phyloP scores from a whole-genome alignment of 192 early-diverging fungal genomes.

The Backusella westeae region DNA sequence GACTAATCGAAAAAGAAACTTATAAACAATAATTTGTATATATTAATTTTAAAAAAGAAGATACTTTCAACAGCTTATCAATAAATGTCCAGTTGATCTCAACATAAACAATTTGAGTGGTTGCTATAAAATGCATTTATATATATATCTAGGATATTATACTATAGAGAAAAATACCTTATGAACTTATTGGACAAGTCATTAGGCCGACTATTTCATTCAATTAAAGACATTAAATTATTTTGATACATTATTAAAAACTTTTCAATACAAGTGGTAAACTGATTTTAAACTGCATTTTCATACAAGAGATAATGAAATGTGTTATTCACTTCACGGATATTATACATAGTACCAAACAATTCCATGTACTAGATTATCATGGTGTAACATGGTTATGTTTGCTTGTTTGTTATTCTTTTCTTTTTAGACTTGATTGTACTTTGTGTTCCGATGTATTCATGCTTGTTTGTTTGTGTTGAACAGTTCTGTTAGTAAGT shows the following conservation, averaged over 20 bases:
- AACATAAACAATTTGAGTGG: neutral
- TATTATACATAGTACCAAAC: neutral
- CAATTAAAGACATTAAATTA: neutral
- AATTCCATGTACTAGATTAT: neutral
- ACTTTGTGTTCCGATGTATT: neutral
- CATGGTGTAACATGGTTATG: neutral
- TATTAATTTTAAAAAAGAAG: neutral
- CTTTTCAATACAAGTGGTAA: neutral
- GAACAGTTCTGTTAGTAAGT: neutral
- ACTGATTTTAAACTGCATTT: too few species aligned
- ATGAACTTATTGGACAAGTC: neutral
- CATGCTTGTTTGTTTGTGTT: neutral
- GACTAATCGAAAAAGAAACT: neutral
- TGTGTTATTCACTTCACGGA: neutral
- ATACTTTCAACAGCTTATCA: neutral
- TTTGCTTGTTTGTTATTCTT: neutral
- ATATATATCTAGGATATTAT: neutral
- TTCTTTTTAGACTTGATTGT: slow-evolving; percentile 1
- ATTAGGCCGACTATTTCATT: neutral
- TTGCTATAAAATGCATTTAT: neutral
- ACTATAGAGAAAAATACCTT: neutral
- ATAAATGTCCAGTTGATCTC: neutral
- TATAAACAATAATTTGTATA: neutral
- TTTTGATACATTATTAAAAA: neutral
- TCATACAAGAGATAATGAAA: neutral